Conservation (phyloP, 1,139 yeast species). For the Scheffersomyces illinoinensis region DNA sequence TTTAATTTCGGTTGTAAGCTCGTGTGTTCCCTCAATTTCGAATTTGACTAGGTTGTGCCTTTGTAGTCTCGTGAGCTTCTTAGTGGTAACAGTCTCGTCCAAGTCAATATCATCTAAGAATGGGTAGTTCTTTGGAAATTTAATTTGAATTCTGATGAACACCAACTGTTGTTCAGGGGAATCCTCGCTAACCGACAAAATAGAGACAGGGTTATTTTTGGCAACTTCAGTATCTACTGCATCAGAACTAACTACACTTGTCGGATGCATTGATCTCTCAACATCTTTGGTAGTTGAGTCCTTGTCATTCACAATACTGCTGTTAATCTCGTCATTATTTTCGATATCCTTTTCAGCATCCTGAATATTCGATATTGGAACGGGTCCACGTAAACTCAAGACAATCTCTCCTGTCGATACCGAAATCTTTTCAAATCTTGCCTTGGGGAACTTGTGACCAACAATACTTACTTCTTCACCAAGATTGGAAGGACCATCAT, state of each 20-base stretch:
- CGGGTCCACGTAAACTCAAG: constrained; percentile 78
- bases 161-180: constrained; percentile 53
- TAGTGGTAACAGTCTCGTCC: constrained; percentile 13
- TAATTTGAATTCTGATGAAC: constrained; percentile 67
- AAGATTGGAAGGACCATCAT: constrained; percentile 62
- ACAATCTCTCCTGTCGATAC: constrained; percentile 83
- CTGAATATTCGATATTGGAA: constrained; percentile 30
- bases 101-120: constrained; percentile 47
- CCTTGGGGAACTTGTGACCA: constrained; percentile 87
- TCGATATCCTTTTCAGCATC: not conserved
- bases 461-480: constrained; percentile 91
- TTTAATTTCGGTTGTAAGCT: constrained; percentile 49
- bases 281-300: not conserved
- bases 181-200: constrained; percentile 7
- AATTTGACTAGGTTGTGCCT: constrained; percentile 40
- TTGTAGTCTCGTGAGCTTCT: constrained; percentile 22
- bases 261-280: not conserved
- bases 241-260: not conserved
- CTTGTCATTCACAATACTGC: not conserved
- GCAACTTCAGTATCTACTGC: not conserved
- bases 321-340: not conserved
- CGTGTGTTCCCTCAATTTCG: constrained; percentile 76
- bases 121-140: constrained; percentile 76
- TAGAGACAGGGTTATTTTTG: not conserved
- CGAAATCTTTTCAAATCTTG: constrained; percentile 81